Evolutionary conservation across 306 rosid genomes (phyloP), one percentile per base, ranked within the genome.

Genomic region (Cicer arietinum): DNA sequence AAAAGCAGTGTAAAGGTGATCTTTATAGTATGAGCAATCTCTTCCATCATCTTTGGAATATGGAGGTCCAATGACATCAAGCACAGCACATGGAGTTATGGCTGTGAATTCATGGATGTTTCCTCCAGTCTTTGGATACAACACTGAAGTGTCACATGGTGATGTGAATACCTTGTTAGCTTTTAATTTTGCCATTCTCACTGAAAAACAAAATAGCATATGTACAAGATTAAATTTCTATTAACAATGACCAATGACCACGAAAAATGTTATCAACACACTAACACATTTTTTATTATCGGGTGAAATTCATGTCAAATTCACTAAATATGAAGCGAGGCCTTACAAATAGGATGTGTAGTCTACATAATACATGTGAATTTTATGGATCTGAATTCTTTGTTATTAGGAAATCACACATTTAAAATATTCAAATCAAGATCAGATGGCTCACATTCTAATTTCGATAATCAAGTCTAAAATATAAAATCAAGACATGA

Each of bases 61-160:
- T 69, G 98, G 98, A 62, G 98, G 98, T 3, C 98, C 98, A 22
- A 93, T 2, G 50, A 93, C 98, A 72, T 93, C 98, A 51, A 93
- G 90, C n/a, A 93, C 95, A 17, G 90, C 96, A 79, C 95, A 93
- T 10, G 95, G 94, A 0, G 98, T 89, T 73, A 86, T 79, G 79
- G 96, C 95, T 42, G 88, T 89, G 84, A 90, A 93, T 10, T 88
- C 90, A 75, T 93, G 98, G 53, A 93, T 89, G 54, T 93, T 93
- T 10, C 98, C 98, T 45, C 96, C 98, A 0, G 82, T 74, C 8
- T 87, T 89, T 58, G 98, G 98, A 82, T 90, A 93, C 73, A 93
- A 77, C 50, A 93, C 91, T 0, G 93, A 90, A 11, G 96, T 80
- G 11, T 88, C 84, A 67, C 95, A 90, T 2, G 95, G 89, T 8